Evolutionary conservation across 192 early-diverging fungal genomes (phyloP).

Genomic region (Backusella circina): DNA sequence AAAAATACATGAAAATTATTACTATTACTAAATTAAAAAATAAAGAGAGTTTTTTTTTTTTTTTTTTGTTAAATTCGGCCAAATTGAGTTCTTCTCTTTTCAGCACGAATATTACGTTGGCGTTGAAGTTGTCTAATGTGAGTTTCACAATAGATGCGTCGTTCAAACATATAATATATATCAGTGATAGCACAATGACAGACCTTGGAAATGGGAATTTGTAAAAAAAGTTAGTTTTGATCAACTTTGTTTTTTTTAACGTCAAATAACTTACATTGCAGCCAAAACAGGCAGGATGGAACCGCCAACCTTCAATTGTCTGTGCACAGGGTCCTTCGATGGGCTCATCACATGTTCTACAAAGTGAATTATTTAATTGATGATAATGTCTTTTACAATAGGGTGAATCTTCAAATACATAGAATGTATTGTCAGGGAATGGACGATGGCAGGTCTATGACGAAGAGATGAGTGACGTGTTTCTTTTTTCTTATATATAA

Average conservation of each 20-base stretch:
- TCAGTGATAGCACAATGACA: constrained; percentile 59
- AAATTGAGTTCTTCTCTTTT: constrained; percentile 57
- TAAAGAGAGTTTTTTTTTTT: background rate
- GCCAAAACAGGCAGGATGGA: constrained; percentile 85
- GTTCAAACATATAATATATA: constrained; percentile 69
- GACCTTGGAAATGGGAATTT: too few species aligned
- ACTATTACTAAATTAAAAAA: constrained; percentile 2
- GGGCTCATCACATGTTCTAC: constrained; percentile 70
- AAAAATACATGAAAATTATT: background rate
- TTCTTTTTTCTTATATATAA: background rate
- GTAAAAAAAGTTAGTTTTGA: background rate
- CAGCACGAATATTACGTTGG: constrained; percentile 53
- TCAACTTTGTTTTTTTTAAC: background rate
- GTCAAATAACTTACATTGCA: constrained; percentile 46
- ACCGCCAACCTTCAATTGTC: constrained; percentile 76
- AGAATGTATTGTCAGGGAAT: constrained; percentile 83
- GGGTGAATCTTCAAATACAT: constrained; percentile 82
- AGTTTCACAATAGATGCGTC: constrained; percentile 66
- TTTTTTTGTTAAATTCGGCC: constrained; percentile 15
- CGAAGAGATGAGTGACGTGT: background rate
- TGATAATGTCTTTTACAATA: constrained; percentile 88
- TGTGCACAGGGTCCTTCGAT: constrained; percentile 88
- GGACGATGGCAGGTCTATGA: constrained; percentile 54
- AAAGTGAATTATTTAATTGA: constrained; percentile 80
- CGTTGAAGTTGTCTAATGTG: constrained; percentile 65